phyloP scores from a whole-genome alignment of 2,329 filamentous ascomycete species.

The Hymenoscyphus salicellus region DNA sequence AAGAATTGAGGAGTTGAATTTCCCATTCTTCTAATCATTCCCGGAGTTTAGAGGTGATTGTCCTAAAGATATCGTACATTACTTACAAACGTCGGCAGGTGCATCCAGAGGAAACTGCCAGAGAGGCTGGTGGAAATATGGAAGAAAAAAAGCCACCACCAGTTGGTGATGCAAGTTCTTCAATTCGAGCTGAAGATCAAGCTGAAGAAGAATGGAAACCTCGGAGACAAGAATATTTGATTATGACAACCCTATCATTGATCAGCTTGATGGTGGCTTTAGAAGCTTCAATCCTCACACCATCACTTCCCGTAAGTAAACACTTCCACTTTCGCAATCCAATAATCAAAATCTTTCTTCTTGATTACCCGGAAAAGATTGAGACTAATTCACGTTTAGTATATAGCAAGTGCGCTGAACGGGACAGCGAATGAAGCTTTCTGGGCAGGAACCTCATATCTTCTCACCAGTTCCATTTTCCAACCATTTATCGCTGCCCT shows the following conservation, averaged over 20 bases:
- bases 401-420: slow-evolving; percentile 34
- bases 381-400: neutral
- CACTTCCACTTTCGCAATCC: neutral
- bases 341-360: neutral
- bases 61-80: too few relatives aligned
- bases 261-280: slow-evolving; percentile 8
- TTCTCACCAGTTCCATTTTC: slow-evolving; percentile 60
- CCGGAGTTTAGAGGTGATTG: too few relatives aligned
- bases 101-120: too few relatives aligned
- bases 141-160: too few relatives aligned
- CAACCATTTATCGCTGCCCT: slow-evolving; percentile 44
- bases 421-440: slow-evolving; percentile 58
- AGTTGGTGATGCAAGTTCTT: too few relatives aligned
- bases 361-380: neutral
- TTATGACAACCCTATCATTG: slow-evolving; percentile 9
- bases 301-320: slow-evolving; percentile 3
- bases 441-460: slow-evolving; percentile 66
- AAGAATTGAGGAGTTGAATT: too few relatives aligned
- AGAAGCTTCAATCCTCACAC: slow-evolving; percentile 6
- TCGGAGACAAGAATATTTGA: neutral
- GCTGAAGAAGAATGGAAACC: neutral
- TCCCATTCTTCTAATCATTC: neutral
- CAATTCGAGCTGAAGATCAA: neutral
- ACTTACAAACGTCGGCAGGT: too few relatives aligned
- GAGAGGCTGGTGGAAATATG: too few relatives aligned